Base-by-base conservation (phyloP, 163 green algal species). In the Volvox carteri region DNA sequence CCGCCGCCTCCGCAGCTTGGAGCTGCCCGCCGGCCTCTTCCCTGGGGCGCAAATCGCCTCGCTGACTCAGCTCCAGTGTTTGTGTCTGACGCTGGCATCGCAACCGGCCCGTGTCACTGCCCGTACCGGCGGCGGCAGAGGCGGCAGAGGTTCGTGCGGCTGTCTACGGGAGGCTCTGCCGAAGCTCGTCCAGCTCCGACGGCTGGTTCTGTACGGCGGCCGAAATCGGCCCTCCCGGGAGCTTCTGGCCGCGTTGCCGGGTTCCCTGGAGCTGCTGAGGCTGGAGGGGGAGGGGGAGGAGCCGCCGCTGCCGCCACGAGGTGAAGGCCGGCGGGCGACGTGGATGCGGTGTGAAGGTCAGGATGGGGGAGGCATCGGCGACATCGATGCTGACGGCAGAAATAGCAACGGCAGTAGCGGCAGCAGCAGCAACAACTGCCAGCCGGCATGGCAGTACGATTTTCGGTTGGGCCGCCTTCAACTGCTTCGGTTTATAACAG, bases 361-460 rank as follows among this genome's bases (percentile, higher is more conserved):
- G n/a, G 58, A 30, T 35, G 58, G 58, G 6, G 11, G 58, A 14
- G 23, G 58, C n/a, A 19, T 33, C 58, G 23, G 58, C 16, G 58
- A 28, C 58, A 30, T 9, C 58, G 58, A 30, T 30, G 58, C 6
- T 30, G 18, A n/a, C 19, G 23, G 50, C 50, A 58, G 50, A 60
- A 12, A 68, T 30, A 6, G n/a, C 58, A 19, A 68, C 23, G 58
- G 58, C 19, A 68, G n/a, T n/a, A 19, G 23, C 18, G 58, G 58
- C 58, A 30, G 19, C 14, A 30, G 19, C 18, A 30, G 23, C 23
- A 30, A n/a, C 58, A 6, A 68, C 23, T 35, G 19, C 58, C 60
- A 19, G 54, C 54, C 60, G 65, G 2, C 28, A 12, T 75, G 65
- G 65, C 65, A 75, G 65, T 75, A 75, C 65, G 65, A 75, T 33